These are phyloP conservation scores for Setaria italica DNA, from an alignment of 202 grass and related monocot genomes.

Conservation along the genomic window DNA sequence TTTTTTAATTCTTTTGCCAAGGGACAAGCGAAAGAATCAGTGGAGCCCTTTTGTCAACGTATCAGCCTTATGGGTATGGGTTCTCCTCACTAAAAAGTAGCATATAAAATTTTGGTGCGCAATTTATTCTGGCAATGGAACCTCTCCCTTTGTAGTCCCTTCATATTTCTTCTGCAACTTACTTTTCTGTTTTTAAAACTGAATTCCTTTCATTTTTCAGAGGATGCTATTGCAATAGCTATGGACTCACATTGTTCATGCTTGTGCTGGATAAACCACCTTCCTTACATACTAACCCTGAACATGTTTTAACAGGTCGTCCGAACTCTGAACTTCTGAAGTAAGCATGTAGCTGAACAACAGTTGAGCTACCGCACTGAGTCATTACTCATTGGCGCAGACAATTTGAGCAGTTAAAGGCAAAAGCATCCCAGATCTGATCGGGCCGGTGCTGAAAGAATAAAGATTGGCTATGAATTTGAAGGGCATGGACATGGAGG, in stretches of 20 bases:
- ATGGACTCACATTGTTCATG: neutral
- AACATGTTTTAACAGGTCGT: neutral
- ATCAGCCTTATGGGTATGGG: constrained; percentile 32
- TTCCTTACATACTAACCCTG: neutral
- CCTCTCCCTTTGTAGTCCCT: neutral
- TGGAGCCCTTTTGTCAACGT: neutral
- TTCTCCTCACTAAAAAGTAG: constrained; percentile 13
- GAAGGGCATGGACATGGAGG: neutral
- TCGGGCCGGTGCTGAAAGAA: constrained; percentile 30
- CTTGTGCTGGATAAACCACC: neutral
- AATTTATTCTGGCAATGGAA: neutral
- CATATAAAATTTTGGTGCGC: neutral
- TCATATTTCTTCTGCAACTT: neutral
- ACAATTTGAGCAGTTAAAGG: constrained; percentile 11
- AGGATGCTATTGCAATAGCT: neutral
- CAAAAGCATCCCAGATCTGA: constrained; percentile 36
- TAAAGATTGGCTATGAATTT: constrained; percentile 3
- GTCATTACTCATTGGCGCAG: neutral
- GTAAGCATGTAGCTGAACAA: neutral
- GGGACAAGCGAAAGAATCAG: constrained; percentile 1
- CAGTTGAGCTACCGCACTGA: neutral
- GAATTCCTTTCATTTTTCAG: neutral
- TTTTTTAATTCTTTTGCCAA: neutral
- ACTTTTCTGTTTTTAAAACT: neutral
- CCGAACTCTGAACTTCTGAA: neutral